Evolutionary conservation across 208 protist genomes (phyloP), one percentile per base, ranked within the genome.

Genomic region (Vickermania spadyakhi): DNA sequence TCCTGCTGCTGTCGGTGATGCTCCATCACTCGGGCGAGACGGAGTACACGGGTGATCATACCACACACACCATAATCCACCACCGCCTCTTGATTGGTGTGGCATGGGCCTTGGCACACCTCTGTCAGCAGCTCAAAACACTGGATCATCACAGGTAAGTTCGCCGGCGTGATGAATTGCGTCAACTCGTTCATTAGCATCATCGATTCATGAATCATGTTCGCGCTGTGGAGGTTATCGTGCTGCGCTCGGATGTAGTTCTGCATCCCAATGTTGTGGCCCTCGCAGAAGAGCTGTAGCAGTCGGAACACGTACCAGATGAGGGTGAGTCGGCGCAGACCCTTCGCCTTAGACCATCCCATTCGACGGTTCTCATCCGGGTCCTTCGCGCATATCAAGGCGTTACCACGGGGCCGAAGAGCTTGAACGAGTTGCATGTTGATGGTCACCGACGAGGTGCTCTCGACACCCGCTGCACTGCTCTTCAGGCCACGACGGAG

Each of bases 271-370:
- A 64, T 18, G 53, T 92, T 84, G 72, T 97, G 91, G 26, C 91
- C 92, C 66, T 97, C 93, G 69, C 89, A 96, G 60, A 96, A 85
- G 29, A 97, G 77, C 77, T 97, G 93, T 27, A 97, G 66, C 2
- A 96, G 81, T 7, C 91, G 81, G 49, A 97, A 81, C 31, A 95
- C 64, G 22, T 53, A 64, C n/a, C 56, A 58, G 31, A 91, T 67
- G 28, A 85, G 56, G 49, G 69, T 66, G 28, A 84, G 51, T 0
- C 77, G 79, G 25, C 79, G 67, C 26, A 64, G 65, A 28, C 75
- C 79, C 1, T 62, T 53, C 58, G 78, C 75, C 26, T 77, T 64
- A 13, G 68, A 74, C 84, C 84, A 91, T n/a, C 79, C 84, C 3
- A 56, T 64, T 25, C 78, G 58, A 31, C 62, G 58, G 45, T 51